Evolutionary conservation across 768 basidiomycete genomes (phyloP), one percentile per base, ranked within the genome.

Genomic region (Leccinum sublutescens): DNA sequence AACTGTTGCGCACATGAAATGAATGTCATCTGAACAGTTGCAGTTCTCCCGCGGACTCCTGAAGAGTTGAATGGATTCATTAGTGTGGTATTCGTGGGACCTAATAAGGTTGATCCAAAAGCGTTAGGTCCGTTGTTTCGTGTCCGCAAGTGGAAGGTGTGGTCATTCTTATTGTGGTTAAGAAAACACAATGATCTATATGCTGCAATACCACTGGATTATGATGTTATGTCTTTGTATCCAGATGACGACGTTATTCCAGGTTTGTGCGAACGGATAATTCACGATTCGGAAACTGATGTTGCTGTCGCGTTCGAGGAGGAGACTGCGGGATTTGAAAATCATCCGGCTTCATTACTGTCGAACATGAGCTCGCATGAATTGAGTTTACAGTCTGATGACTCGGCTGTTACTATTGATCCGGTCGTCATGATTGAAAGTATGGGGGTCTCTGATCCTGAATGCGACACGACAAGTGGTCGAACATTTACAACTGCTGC

Each of bases 1-100:
- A 76, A 76, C 51, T 75, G 69, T 2, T 76, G 74, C 63, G 66
- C 74, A 7, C 71, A 75, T 64, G 64, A 74, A 7, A 68, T 68
- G 63, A 76, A 77, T 59, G 34, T 74, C 2, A 23, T 71, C 3
- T 72, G 72, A 1, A 74, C 72, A 14, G 72, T 68, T 0, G 17
- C 47, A 29, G 59, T 67, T 0, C 52, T 76, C 2, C 74, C 73
- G 17, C 50, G 66, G 0, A 69, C 69, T 0, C 69, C 69, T 14
- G 38, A 58, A 3, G 65, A 76, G 64, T 49, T 76, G 0, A 67
- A 57, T 51, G 68, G 62, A 12, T 52, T 64, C 23, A 27, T 76
- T 1, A 60, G 54, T 25, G 61, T 76, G 4, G 62, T 76, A 0
- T 76, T 76, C 57, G 60, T 76, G 11, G 71, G 74, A 0, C 60